Percentiles rank a stretch among this genome's conserved stretches.
These are phyloP conservation scores for Nakazawaea wickerhamii DNA, from an alignment of 805 yeast genomes.

Conservation along the genomic window DNA sequence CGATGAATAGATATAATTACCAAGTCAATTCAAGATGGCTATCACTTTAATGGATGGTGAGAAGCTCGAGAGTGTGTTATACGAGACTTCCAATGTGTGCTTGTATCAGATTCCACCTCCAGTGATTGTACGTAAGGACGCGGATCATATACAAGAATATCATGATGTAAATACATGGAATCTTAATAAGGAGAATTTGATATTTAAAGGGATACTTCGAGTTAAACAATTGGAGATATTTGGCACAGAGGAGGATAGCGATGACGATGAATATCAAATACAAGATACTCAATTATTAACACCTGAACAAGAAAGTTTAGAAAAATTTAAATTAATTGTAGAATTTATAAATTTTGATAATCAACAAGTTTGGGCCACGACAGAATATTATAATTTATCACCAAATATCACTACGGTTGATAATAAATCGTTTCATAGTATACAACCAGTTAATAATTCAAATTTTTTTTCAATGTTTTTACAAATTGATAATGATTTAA, in stretches of 20 bases:
- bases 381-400: slow-evolving; percentile 5
- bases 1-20: too few species aligned
- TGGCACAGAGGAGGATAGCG: slow-evolving; percentile 2
- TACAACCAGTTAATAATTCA: slow-evolving; percentile 10
- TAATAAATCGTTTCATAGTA: slow-evolving; percentile 7
- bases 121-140: neutral
- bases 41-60: slow-evolving; percentile 7
- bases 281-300: neutral
- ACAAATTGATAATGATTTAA: neutral
- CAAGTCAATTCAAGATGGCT: too few species aligned
- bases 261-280: slow-evolving; percentile 5
- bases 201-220: slow-evolving; percentile 10
- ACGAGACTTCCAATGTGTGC: slow-evolving; percentile 11
- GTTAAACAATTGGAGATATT: slow-evolving; percentile 9
- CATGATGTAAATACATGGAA: slow-evolving; percentile 11
- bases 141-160: slow-evolving; percentile 8
- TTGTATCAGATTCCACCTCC: slow-evolving; percentile 11
- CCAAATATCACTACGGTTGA: slow-evolving; percentile 8
- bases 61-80: slow-evolving; percentile 9
- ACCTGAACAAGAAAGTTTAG: slow-evolving; percentile 3
- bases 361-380: slow-evolving; percentile 5
- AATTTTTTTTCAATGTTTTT: slow-evolving; percentile 3
- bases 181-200: slow-evolving; percentile 4
- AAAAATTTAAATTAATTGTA: slow-evolving; percentile 5
- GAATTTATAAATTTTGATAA: slow-evolving; percentile 4